Conservation (phyloP, 108 stramenopile species). For the Nannochloropsis granulata region DNA sequence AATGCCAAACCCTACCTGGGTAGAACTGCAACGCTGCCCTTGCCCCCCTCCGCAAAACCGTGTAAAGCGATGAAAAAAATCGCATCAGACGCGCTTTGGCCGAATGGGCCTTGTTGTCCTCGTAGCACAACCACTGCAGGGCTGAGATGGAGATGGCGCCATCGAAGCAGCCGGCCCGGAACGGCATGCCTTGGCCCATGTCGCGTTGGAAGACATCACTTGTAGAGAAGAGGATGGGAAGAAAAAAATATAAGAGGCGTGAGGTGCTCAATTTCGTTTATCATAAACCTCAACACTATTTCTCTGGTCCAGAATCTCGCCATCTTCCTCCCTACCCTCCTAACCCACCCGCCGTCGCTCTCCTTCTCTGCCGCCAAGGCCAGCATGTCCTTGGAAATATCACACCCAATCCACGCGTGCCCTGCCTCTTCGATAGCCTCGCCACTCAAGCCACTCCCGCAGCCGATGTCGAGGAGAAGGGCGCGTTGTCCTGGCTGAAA, state of each 20-base stretch:
- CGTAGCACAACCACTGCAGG: constrained; percentile 98
- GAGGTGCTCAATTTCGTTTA: too few species aligned
- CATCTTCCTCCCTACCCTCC: not conserved
- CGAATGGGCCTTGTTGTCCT: constrained; percentile 63
- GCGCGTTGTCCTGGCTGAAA: constrained; percentile 28
- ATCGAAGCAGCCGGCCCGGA: constrained; percentile 94
- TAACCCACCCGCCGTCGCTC: not conserved
- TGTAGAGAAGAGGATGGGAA: not conserved
- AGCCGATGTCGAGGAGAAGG: constrained; percentile 84
- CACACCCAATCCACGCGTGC: constrained; percentile 89
- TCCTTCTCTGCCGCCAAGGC: constrained; percentile 75
- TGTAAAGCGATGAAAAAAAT: constrained; percentile 88
- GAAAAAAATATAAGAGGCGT: not conserved
- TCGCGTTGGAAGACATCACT: constrained; percentile 45
- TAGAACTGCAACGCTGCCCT: constrained; percentile 97
- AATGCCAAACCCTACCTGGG: constrained; percentile 36
- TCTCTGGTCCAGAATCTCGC: not conserved
- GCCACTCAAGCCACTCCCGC: constrained; percentile 92
- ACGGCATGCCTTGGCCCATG: constrained; percentile 97
- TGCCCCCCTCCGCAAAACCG: constrained; percentile 72
- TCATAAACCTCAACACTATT: too few species aligned
- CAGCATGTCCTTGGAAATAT: constrained; percentile 91
- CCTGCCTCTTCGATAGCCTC: constrained; percentile 74
- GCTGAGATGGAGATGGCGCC: constrained; percentile 97
- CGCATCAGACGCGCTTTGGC: constrained; percentile 70